Conservation (phyloP, 2,329 filamentous ascomycete species). For the Paecilomyces sp. region DNA sequence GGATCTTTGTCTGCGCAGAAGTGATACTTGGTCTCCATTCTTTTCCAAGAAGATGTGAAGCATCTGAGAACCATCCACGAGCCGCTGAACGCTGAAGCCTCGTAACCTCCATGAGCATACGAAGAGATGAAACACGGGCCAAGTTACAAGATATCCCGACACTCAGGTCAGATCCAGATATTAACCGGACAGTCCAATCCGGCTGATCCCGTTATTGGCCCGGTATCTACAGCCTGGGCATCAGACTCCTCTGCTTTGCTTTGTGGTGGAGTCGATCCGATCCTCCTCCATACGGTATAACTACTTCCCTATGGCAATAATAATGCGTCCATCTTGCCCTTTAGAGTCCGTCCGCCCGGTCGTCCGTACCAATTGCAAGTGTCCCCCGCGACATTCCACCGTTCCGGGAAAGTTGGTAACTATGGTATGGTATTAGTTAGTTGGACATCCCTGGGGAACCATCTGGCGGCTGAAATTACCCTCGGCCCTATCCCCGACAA, state of each 20-base stretch:
- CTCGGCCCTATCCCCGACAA: neutral
- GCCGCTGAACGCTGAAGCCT: neutral
- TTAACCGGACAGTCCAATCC: no score
- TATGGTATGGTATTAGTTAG: neutral
- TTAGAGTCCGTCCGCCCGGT: neutral
- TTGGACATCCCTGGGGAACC: neutral
- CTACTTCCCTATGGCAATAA: no score
- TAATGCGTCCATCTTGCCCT: neutral
- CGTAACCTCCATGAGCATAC: no score
- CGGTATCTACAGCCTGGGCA: no score
- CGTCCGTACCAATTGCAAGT: neutral
- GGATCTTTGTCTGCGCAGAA: neutral
- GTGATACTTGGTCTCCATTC: neutral
- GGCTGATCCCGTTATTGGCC: no score
- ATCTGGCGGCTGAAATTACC: neutral
- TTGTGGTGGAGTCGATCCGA: neutral
- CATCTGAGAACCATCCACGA: neutral
- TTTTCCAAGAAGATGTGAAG: neutral
- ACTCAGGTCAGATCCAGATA: no score
- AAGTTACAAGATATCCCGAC: no score
- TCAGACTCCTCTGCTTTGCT: no score
- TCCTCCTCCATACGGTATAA: neutral
- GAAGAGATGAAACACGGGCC: no score
- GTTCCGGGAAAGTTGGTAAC: neutral
- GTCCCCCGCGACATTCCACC: neutral